phyloP scores from a whole-genome alignment of 2,329 filamentous ascomycete species.

The Parascedosporium putredinis region DNA sequence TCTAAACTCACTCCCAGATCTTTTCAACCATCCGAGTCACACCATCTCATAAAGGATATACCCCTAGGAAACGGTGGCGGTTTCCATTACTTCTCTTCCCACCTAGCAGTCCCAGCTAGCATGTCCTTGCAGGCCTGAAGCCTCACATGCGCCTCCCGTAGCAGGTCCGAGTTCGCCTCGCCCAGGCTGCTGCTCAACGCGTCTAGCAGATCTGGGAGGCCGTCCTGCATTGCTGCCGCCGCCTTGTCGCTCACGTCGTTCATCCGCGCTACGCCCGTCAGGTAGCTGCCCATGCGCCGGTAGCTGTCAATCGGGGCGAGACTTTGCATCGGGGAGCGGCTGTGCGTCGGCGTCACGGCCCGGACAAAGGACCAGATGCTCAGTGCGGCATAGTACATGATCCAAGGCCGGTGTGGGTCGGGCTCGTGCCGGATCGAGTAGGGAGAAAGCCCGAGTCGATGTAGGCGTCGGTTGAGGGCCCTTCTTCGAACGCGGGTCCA shows the following conservation, averaged over 20 bases:
- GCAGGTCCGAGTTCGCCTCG: conserved; percentile 50
- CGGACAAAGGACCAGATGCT: conserved; percentile 84
- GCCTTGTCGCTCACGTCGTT: conserved; percentile 61
- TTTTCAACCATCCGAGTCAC: no score
- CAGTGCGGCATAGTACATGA: conserved; percentile 76
- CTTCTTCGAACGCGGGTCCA: conserved; percentile 34
- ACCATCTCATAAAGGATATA: neutral
- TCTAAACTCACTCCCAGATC: no score
- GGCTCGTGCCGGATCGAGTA: conserved; percentile 72
- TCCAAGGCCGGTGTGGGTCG: conserved; percentile 79
- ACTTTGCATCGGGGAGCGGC: conserved; percentile 3
- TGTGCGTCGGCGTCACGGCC: conserved; percentile 43
- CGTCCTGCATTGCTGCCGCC: conserved; percentile 51
- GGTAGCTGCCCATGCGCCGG: conserved; percentile 28
- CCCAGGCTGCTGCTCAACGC: conserved; percentile 30
- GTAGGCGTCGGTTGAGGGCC: conserved; percentile 11
- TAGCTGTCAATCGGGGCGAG: conserved; percentile 13
- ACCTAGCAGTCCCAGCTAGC: neutral
- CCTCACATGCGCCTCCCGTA: conserved; percentile 65
- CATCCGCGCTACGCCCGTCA: conserved; percentile 57
- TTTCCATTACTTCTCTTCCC: neutral
- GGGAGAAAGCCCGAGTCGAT: conserved; percentile 26
- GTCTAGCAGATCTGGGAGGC: conserved; percentile 34
- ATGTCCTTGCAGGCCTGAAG: conserved; percentile 48
- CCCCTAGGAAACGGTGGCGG: neutral